Base-by-base conservation (phyloP, 75 land plant species). In the Gnetum montanum region DNA sequence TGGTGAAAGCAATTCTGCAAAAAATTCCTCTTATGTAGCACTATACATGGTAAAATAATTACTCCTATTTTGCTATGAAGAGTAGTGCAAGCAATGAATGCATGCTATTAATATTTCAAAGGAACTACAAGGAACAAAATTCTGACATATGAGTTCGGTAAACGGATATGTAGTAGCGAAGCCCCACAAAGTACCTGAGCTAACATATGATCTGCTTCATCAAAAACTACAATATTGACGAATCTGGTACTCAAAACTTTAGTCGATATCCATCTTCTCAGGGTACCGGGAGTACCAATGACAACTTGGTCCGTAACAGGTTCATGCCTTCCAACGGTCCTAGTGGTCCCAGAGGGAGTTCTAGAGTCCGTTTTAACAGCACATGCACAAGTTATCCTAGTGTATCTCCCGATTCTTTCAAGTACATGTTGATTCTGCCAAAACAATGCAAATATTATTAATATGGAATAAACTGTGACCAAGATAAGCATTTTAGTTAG, bases 181-280 rank as follows among this genome's bases (percentile, higher is more conserved):
- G n/a, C n/a, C n/a, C n/a, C n/a, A n/a, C n/a, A n/a, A n/a, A n/a
- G 15, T 71, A 91, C 95, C 89, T 92, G 90, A 49, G 80, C 98
- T 7, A 93, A 60, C 98, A 93, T 93, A 49, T 93, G 96, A 57
- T 93, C 98, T 37, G 98, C 98, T 63, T 93, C 98, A 77, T 93
- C 98, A 80, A 85, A 93, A 15, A 93, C 98, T 62, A 93, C 79
- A 40, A 93, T 85, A 60, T 79, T 85, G 60, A 93, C 61, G 46
- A 72, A 38, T 28, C 63, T 55, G 4, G 56, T 41, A 28, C 67
- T 60, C 67, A 93, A 49, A 49, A 81, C 82, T 61, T 54, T 82
- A 15, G 64, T 41, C 4, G 69, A 24, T 59, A 82, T 82, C 79
- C 82, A 81, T 25, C 72, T 74, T 60, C 72, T 81, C 3, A 93